Evolutionary conservation across 1,284 basidiomycete species (phyloP), one percentile per base, ranked within the genome.

Genomic region (Schizophyllum amplum): DNA sequence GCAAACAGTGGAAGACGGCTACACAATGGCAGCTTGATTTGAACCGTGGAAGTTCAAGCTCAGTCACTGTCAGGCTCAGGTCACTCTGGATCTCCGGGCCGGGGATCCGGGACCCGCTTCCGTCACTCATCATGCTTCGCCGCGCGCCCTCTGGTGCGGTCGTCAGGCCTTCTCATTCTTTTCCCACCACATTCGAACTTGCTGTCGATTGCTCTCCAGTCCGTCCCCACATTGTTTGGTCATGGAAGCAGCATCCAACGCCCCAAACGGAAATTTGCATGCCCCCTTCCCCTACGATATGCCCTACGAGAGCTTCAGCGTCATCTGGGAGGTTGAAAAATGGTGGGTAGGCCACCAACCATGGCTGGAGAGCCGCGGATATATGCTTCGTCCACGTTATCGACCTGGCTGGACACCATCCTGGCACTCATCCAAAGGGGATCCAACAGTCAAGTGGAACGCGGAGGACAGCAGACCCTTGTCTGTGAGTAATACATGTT

Each of bases 301-400:
- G 17, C 11, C 7, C 33, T 42, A 42, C 13, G 33, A 42, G 33
- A 9, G 33, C 33, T 42, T 42, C 33, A 42, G 33, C 33, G 33
- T 42, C 3, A 17, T 17, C 33, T 42, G 33, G 33, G 33, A 42
- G 13, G 11, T 42, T 17, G 33, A 42, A 17, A 42, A 17, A 42
- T 42, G 33, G 33, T 42, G 48, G 48, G 48, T 24, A 9, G 27
- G 57, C 42, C 52, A 49, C 24, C 47, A 57, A 13, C 47, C 47
- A 0, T 59, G 53, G 58, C 47, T 59, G 11, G 15, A 59, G 24
- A 42, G 56, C 23, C 24, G 54, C 24, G 70, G 71, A 11, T 70
- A 68, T 53, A 62, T 63, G 56, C 57, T 72, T 9, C 67, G 71
- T 4, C 65, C 67, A 9, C 64, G 70, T 5, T 72, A 67, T 59